Evolutionary conservation across 305 asterid species (phyloP).

Genomic region (Rubia tinctorum): DNA sequence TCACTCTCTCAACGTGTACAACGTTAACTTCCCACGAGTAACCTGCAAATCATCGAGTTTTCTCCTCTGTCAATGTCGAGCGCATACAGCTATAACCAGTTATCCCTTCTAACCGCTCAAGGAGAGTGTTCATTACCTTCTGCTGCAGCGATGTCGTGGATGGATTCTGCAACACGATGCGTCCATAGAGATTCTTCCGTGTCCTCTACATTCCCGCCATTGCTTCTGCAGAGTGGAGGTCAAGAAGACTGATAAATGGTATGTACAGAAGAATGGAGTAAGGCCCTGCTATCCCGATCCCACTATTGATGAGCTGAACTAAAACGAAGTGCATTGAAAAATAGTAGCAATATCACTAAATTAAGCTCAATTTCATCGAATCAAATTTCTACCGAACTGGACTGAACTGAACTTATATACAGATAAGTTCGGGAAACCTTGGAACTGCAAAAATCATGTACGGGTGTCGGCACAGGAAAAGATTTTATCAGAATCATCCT

Average conservation of each 20-base stretch:
- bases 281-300: not conserved
- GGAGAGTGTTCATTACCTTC: conserved; percentile 47
- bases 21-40: conserved; percentile 63
- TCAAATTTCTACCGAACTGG: no score
- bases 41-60: conserved; percentile 45
- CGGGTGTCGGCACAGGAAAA: no score
- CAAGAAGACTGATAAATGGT: not conserved
- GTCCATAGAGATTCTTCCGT: conserved; percentile 68
- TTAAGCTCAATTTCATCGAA: no score
- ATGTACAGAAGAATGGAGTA: not conserved
- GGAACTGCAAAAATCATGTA: no score
- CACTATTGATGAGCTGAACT: no score
- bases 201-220: conserved; percentile 92
- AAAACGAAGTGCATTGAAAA: no score
- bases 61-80: not conserved
- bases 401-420: no score
- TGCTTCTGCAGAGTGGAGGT: conserved; percentile 41
- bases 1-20: conserved; percentile 81
- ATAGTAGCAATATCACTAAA: no score
- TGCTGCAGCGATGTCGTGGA: conserved; percentile 50
- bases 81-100: not conserved
- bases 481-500: no score
- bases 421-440: no score
- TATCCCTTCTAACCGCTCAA: not conserved
- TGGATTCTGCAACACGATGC: conserved; percentile 45